phyloP scores from a whole-genome alignment of 805 yeast genomes.

The Kazachstania taianensis region DNA sequence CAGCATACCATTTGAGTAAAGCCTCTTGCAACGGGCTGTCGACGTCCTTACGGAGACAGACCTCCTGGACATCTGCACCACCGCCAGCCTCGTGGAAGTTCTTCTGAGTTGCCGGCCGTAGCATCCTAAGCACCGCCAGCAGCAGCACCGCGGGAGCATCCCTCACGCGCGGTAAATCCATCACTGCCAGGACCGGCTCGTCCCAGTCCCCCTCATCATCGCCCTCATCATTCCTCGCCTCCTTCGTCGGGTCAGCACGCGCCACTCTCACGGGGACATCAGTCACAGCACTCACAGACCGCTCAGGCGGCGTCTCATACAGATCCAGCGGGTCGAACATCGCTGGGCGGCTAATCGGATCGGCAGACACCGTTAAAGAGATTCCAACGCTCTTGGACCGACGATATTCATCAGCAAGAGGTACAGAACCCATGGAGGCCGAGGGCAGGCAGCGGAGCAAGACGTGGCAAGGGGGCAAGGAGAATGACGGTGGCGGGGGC shows the following conservation, averaged over 20 bases:
- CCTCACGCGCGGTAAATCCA: slow-evolving; percentile 47
- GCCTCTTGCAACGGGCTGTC: no score
- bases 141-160: slow-evolving; percentile 41
- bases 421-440: not conserved
- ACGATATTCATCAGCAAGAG: not conserved
- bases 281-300: not conserved
- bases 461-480: not conserved
- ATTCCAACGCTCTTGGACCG: no score
- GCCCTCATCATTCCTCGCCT: not conserved
- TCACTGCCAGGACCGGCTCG: slow-evolving; percentile 35
- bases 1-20: no score
- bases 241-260: not conserved
- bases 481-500: not conserved
- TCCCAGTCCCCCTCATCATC: slow-evolving; percentile 9
- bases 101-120: slow-evolving; percentile 40
- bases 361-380: no score
- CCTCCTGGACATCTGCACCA: no score
- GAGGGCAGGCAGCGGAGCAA: not conserved
- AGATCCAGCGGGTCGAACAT: slow-evolving; percentile 32
- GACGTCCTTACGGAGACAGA: no score
- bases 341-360: no score
- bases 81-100: slow-evolving; percentile 36
- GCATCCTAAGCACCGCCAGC: slow-evolving; percentile 35
- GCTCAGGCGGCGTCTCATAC: no score
- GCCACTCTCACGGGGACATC: not conserved